Evolutionary conservation across 1,284 basidiomycete species (phyloP).

Genomic region (Moesziomyces sp.): DNA sequence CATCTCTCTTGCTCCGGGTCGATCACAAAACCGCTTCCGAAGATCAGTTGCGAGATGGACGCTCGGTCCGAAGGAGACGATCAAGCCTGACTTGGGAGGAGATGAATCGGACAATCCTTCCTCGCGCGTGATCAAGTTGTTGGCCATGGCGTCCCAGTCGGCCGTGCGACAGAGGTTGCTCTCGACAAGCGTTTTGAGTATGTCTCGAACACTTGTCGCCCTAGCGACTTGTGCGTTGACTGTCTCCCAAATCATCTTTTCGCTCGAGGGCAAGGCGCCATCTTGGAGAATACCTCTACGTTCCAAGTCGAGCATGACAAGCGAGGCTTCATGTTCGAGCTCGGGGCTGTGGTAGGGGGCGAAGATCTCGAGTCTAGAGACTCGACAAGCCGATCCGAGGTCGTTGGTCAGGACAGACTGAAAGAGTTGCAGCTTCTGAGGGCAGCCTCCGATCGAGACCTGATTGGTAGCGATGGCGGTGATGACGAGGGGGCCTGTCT

Average conservation of each 20-base stretch:
- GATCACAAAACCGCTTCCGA: constrained; percentile 5
- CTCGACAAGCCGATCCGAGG: constrained; percentile 4
- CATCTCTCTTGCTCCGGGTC: background rate
- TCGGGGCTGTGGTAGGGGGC: constrained; percentile 34
- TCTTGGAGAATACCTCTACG: constrained; percentile 18
- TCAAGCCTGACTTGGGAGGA: background rate
- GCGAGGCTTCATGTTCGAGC: constrained; percentile 7
- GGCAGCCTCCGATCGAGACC: constrained; percentile 33
- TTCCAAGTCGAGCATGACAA: constrained; percentile 31
- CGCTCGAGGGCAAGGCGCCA: constrained; percentile 1
- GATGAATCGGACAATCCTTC: background rate
- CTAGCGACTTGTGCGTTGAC: constrained; percentile 11
- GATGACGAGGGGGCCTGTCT: constrained; percentile 11
- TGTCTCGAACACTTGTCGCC: background rate
- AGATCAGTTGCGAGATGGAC: constrained; percentile 26
- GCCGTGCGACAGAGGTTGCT: constrained; percentile 33
- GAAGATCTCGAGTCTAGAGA: constrained; percentile 27
- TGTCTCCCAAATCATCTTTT: constrained; percentile 32
- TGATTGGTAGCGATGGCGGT: constrained; percentile 22
- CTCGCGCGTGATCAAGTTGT: constrained; percentile 12
- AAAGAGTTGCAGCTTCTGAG: constrained; percentile 21
- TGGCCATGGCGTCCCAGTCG: constrained; percentile 33
- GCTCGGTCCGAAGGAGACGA: constrained; percentile 35
- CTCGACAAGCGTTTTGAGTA: constrained; percentile 11
- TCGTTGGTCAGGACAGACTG: constrained; percentile 6